Percentiles rank a stretch among this genome's conserved stretches.
Conservation (phyloP, 2,329 filamentous ascomycete species). For the Paracamarosporium sp. region DNA sequence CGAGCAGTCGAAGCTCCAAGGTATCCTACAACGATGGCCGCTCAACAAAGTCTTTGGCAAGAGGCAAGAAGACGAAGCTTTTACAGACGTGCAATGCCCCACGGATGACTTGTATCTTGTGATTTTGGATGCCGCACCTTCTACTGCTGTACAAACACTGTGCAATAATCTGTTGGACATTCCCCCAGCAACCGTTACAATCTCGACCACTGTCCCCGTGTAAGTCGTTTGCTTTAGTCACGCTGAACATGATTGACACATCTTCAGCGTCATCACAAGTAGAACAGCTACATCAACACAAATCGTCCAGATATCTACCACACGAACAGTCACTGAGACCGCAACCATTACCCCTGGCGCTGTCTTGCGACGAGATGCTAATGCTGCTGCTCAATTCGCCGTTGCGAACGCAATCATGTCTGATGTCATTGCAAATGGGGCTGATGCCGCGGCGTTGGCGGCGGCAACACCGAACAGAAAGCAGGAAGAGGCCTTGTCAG, state of each 20-base stretch:
- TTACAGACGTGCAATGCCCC: constrained; percentile 16
- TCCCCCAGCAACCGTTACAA: constrained; percentile 25
- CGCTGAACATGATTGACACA: constrained; percentile 19
- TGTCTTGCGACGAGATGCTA: constrained; percentile 18
- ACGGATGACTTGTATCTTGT: constrained; percentile 22
- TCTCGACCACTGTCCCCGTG: constrained; percentile 32
- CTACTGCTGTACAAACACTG: constrained; percentile 24
- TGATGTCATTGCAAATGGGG: constrained; percentile 27
- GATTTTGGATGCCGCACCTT: constrained; percentile 20
- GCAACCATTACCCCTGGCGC: constrained; percentile 24
- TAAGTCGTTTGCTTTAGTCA: constrained; percentile 17
- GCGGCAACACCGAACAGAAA: constrained; percentile 19
- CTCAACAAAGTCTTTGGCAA: constrained; percentile 16
- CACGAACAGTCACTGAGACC: constrained; percentile 29
- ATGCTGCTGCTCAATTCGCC: constrained; percentile 23
- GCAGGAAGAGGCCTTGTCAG: constrained; percentile 23
- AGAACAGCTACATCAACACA: constrained; percentile 23
- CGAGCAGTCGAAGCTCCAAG: constrained; percentile 6
- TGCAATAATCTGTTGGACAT: constrained; percentile 40
- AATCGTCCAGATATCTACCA: constrained; percentile 26
- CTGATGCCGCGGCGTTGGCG: constrained; percentile 8
- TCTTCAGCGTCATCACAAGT: constrained; percentile 24
- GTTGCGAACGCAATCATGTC: constrained; percentile 30
- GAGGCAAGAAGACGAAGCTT: constrained; percentile 18
- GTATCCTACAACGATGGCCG: constrained; percentile 9